These are phyloP conservation scores for Betula pendula DNA, from an alignment of 306 rosid genomes.

Conservation along the genomic window DNA sequence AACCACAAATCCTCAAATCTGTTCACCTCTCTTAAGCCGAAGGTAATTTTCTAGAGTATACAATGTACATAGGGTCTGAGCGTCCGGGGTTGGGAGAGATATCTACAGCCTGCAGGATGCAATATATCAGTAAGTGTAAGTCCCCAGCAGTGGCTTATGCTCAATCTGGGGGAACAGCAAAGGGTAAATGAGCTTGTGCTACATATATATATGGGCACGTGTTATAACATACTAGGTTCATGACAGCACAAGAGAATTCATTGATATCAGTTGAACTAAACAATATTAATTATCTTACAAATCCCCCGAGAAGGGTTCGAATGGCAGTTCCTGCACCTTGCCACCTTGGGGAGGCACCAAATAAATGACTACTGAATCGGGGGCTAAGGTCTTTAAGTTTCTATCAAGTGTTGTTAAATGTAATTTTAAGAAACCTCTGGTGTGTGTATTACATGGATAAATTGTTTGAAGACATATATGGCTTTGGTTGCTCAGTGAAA, in stretches of 20 bases:
- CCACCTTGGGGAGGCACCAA: too few species aligned
- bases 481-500: background rate
- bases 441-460: background rate
- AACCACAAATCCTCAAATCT: slow-evolving; percentile 2
- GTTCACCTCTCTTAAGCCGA: slow-evolving; percentile 27
- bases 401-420: background rate
- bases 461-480: background rate
- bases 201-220: background rate
- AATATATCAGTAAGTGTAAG: background rate
- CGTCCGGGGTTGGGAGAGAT: slow-evolving; percentile 75
- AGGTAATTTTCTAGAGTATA: slow-evolving; percentile 56
- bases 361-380: too few species aligned
- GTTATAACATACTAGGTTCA: background rate
- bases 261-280: background rate
- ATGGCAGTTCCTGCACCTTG: too few species aligned
- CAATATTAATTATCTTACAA: background rate
- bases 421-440: background rate
- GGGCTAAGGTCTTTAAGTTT: background rate
- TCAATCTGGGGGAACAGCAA: background rate
- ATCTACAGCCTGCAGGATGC: slow-evolving; percentile 59
- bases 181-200: background rate
- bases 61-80: slow-evolving; percentile 74
- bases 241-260: background rate
- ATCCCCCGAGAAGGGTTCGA: too few species aligned
- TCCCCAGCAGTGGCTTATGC: background rate